A percentile compares a stretch with the other conserved stretches of the same genome.
phyloP scores from a whole-genome alignment of 2,329 filamentous ascomycete species.

The Fusarium drepaniforme region DNA sequence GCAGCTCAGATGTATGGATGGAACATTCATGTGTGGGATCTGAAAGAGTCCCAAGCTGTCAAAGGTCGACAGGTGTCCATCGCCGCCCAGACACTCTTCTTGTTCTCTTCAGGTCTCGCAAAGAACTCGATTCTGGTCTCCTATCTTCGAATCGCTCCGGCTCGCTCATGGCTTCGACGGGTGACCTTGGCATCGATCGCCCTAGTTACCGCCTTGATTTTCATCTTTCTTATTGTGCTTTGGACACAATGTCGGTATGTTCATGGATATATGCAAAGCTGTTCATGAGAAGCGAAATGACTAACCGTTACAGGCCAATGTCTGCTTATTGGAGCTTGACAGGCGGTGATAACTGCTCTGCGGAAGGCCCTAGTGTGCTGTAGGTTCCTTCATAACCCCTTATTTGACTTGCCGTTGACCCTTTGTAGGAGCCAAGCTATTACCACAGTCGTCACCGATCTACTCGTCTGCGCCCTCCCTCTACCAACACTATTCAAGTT shows the following conservation, averaged over 20 bases:
- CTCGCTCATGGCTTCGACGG: constrained; percentile 48
- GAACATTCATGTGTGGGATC: constrained; percentile 55
- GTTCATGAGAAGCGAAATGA: not conserved
- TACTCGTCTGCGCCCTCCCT: constrained; percentile 53
- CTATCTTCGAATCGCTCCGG: constrained; percentile 55
- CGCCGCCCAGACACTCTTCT: constrained; percentile 54
- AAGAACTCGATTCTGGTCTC: constrained; percentile 56
- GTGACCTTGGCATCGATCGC: constrained; percentile 46
- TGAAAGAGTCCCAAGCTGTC: constrained; percentile 42
- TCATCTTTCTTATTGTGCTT: constrained; percentile 50
- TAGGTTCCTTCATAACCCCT: constrained; percentile 19
- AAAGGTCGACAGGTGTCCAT: constrained; percentile 53
- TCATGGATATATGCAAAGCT: not conserved
- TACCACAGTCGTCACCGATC: constrained; percentile 49
- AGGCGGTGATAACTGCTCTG: constrained; percentile 43
- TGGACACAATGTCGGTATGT: constrained; percentile 54
- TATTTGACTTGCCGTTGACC: not conserved
- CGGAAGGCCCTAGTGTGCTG: constrained; percentile 45
- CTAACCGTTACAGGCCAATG: constrained; percentile 28
- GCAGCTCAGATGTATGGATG: constrained; percentile 52
- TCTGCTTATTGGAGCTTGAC: constrained; percentile 41
- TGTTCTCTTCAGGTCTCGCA: constrained; percentile 52
- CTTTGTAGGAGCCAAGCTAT: constrained; percentile 46
- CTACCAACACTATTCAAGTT: constrained; percentile 50
- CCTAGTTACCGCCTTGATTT: constrained; percentile 45